A percentile compares a stretch with the other conserved stretches of the same genome.
Conservation (phyloP, 2,329 filamentous ascomycete genomes). For the Trichoderma sp. region DNA sequence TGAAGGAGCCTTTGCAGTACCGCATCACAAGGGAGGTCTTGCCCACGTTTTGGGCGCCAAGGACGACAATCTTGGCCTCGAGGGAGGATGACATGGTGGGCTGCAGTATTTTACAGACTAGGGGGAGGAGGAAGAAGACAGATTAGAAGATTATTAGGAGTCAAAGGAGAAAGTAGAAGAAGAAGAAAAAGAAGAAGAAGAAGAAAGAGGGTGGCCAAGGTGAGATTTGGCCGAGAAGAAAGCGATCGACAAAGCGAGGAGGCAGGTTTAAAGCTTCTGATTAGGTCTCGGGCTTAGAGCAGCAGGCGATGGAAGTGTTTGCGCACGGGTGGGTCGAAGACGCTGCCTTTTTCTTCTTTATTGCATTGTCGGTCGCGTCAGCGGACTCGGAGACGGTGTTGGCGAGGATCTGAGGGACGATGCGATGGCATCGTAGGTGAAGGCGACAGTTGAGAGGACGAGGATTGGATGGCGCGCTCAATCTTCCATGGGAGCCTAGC, state of each 20-base stretch:
- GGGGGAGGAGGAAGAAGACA: no score
- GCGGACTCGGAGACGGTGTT: slow-evolving; percentile 20
- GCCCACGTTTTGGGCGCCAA: slow-evolving; percentile 77
- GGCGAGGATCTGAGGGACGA: slow-evolving; percentile 3
- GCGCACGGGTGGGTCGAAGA: slow-evolving; percentile 8
- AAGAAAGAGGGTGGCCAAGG: neutral
- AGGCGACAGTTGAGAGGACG: neutral
- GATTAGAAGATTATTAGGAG: neutral
- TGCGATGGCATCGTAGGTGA: slow-evolving; percentile 23
- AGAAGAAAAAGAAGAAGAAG: neutral
- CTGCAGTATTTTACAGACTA: neutral
- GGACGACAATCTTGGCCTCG: slow-evolving; percentile 79
- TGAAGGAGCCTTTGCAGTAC: slow-evolving; percentile 72
- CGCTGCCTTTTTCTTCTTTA: slow-evolving; percentile 13
- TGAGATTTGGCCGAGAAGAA: neutral
- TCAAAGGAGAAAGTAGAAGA: neutral
- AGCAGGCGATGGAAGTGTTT: slow-evolving; percentile 13
- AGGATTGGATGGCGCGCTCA: slow-evolving; percentile 16
- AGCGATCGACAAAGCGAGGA: slow-evolving; percentile 1
- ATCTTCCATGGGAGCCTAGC: slow-evolving; percentile 5
- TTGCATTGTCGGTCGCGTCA: slow-evolving; percentile 26
- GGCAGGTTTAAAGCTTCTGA: neutral
- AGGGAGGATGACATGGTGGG: slow-evolving; percentile 49
- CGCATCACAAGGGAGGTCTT: slow-evolving; percentile 78
- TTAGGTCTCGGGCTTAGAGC: neutral